Evolutionary conservation across 306 rosid genomes (phyloP), one percentile per base, ranked within the genome.

Genomic region (Hylodesmum podocarpum): DNA sequence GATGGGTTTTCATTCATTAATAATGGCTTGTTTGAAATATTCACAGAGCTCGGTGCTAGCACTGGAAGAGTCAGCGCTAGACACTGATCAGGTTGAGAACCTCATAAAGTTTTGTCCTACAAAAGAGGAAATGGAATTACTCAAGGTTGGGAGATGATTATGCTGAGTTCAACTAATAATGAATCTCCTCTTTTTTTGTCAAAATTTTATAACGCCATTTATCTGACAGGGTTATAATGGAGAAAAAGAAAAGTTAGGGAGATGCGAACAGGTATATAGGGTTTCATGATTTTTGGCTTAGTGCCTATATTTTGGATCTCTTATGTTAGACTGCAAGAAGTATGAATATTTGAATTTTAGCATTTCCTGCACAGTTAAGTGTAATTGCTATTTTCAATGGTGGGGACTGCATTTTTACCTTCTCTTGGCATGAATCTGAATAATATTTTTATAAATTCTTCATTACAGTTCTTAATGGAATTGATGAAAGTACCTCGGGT

Each of bases 81-180:
- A 91, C 83, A 80, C 46, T 44, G 97, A 88, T 84, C 97, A 87
- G 84, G 94, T 91, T 75, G 98, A 94, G 83, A 94, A 94, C 81
- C 91, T 94, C 64, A 82, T 94, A 75, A 94, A 94, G 86, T 94
- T 89, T 76, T 91, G 98, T 83, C 98, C 98, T 25, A 87, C 91
- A 22, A 86, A 90, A 86, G 97, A 91, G 93, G 98, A 94, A 88
- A 91, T 94, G 86, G 94, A 94, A 81, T 41, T 87, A 73, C 89
- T 94, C 53, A 94, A 90, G 98, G 98, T 94, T 53, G 40, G 86
- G 59, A 61, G 73, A 76, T 76, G 44, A 43, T 63, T 61, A 34
- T 81, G 43, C 80, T 36, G 21, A 50, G 70, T 54, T 89, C 67
- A 28, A 66, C 36, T 55, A 31, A 62, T 55, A 58, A 58, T 53